Conservation (phyloP, 352 stramenopile species). For the Aphanomyces invadans region DNA sequence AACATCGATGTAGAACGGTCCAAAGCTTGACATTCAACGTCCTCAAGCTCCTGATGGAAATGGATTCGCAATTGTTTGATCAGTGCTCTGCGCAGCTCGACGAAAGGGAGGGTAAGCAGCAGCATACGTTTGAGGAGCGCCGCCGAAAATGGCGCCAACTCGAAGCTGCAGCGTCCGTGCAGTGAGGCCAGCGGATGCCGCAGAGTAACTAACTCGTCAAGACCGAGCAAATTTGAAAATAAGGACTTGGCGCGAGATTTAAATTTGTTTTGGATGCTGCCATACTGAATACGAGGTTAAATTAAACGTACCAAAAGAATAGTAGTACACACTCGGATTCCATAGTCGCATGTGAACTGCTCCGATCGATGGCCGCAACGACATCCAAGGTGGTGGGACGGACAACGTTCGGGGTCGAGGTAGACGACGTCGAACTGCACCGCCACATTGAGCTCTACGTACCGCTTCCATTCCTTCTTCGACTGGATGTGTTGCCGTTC, state of each 20-base stretch:
- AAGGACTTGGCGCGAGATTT: background rate
- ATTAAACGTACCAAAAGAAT: background rate
- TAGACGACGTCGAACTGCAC: conserved; percentile 11
- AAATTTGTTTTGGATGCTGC: background rate
- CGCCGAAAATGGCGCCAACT: conserved; percentile 4
- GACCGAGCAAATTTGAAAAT: background rate
- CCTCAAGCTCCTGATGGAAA: conserved; percentile 65
- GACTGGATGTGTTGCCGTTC: conserved; percentile 46
- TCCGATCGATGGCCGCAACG: too few relatives aligned
- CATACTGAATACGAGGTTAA: background rate
- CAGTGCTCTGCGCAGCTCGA: conserved; percentile 52
- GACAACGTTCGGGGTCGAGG: background rate
- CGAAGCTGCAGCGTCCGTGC: background rate
- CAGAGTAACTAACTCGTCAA: background rate
- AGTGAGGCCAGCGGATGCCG: background rate
- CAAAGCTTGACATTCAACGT: conserved; percentile 82
- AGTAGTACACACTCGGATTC: background rate
- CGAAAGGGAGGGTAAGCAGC: conserved; percentile 44
- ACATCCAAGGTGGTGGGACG: background rate
- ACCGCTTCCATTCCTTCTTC: conserved; percentile 48
- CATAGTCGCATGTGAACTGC: too few relatives aligned
- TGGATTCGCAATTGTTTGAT: conserved; percentile 86
- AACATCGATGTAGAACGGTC: conserved; percentile 54
- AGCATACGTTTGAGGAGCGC: conserved; percentile 9
- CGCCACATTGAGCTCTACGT: conserved; percentile 43